Conservation (phyloP, 129 eudicot genomes). For the Artemisia tridentata region DNA sequence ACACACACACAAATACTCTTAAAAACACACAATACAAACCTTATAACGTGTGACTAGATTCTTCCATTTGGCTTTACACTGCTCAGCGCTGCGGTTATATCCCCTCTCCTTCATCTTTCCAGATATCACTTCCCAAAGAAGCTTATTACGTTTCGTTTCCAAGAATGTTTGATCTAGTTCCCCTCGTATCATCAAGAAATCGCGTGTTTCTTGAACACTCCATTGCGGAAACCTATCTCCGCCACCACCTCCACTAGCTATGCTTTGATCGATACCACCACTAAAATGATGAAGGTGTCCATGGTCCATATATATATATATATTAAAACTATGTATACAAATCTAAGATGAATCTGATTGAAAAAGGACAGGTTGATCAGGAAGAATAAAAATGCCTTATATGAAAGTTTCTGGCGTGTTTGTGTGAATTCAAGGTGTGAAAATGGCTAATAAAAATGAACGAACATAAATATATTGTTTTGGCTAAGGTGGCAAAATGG, state of each 20-base stretch:
- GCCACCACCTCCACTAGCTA: conserved; percentile 16
- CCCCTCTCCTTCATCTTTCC: conserved; percentile 75
- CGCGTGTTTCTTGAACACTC: conserved; percentile 86
- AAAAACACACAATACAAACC: conserved; percentile 33
- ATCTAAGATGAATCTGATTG: conserved; percentile 13
- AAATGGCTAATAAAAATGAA: conserved; percentile 15
- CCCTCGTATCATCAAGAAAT: conserved; percentile 70
- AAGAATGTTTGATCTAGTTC: conserved; percentile 77
- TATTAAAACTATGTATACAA: neutral
- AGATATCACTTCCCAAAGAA: conserved; percentile 70
- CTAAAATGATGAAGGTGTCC: conserved; percentile 32
- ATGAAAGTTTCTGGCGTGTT: conserved; percentile 27
- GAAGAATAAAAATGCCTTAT: conserved; percentile 22
- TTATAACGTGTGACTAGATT: conserved; percentile 85
- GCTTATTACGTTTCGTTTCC: conserved; percentile 86
- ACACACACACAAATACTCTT: neutral
- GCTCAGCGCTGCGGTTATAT: conserved; percentile 72
- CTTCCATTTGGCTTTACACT: conserved; percentile 95
- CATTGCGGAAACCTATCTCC: conserved; percentile 86
- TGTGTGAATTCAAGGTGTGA: conserved; percentile 67
- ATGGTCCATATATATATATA: conserved; percentile 23
- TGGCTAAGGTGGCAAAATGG: conserved; percentile 23
- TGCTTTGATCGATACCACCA: conserved; percentile 25
- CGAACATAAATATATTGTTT: neutral
- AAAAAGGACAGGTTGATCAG: conserved; percentile 30